phyloP scores from a whole-genome alignment of 805 yeast species.

The Candida chauliodis region DNA sequence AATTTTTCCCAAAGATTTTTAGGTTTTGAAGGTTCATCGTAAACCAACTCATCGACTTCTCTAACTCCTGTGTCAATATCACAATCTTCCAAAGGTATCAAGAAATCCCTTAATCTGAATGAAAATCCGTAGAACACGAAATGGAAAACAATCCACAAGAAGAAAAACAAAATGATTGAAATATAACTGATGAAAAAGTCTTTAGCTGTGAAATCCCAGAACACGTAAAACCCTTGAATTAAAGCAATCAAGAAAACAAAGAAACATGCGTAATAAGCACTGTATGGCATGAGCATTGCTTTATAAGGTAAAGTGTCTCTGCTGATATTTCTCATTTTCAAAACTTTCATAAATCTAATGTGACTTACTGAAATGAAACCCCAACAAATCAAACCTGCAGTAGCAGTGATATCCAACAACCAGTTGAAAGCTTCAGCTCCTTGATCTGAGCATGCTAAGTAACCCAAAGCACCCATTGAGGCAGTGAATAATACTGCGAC shows the following conservation, averaged over 20 bases:
- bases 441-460: conserved; percentile 49
- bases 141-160: conserved; percentile 54
- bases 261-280: conserved; percentile 60
- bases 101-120: conserved; percentile 23
- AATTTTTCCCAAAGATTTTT: conserved; percentile 52
- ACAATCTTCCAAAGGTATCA: conserved; percentile 52
- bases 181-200: conserved; percentile 69
- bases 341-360: conserved; percentile 64
- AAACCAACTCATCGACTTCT: conserved; percentile 54
- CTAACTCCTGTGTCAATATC: conserved; percentile 70
- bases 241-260: conserved; percentile 55
- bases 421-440: conserved; percentile 64
- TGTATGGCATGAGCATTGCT: conserved; percentile 63
- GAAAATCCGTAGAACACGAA: conserved; percentile 44
- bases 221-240: conserved; percentile 69
- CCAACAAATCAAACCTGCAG: conserved; percentile 76
- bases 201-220: conserved; percentile 51
- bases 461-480: conserved; percentile 61
- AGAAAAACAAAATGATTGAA: conserved; percentile 59
- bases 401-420: conserved; percentile 73
- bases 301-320: conserved; percentile 73
- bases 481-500: conserved; percentile 56
- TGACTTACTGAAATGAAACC: conserved; percentile 61
- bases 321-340: conserved; percentile 59
- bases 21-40: conserved; percentile 50